Percentiles rank a stretch among this genome's conserved stretches.
phyloP scores from a whole-genome alignment of 495 filamentous ascomycete species.

The Xylaria curta region DNA sequence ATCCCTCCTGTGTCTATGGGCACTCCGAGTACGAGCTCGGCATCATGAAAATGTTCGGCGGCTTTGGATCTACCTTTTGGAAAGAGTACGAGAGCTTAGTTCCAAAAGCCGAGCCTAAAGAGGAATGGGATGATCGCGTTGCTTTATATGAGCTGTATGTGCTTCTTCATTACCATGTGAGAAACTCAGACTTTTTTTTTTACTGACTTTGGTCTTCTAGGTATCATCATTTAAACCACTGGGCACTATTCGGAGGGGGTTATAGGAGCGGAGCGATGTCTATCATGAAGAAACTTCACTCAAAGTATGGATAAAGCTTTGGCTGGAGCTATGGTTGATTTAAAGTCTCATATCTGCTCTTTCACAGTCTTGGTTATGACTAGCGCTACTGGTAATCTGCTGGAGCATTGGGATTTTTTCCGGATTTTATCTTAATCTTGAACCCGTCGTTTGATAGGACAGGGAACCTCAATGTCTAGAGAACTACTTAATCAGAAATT shows the following conservation, averaged over 20 bases:
- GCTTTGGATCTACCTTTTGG: slow-evolving; percentile 76
- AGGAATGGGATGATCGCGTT: slow-evolving; percentile 84
- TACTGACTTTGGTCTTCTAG: slow-evolving; percentile 45
- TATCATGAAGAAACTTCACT: slow-evolving; percentile 73
- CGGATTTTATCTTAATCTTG: neutral
- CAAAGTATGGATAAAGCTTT: slow-evolving; percentile 62
- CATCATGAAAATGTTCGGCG: slow-evolving; percentile 96
- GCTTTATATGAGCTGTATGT: slow-evolving; percentile 80
- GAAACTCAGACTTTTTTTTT: slow-evolving; percentile 3
- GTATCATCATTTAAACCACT: slow-evolving; percentile 91
- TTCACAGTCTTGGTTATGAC: neutral
- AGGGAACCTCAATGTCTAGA: neutral
- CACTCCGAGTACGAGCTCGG: slow-evolving; percentile 90
- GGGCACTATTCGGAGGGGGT: slow-evolving; percentile 80
- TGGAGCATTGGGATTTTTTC: neutral
- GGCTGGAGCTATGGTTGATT: neutral
- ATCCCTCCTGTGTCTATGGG: slow-evolving; percentile 80
- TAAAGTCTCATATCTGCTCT: neutral
- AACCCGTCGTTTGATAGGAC: neutral
- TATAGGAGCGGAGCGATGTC: slow-evolving; percentile 75
- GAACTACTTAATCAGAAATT: neutral
- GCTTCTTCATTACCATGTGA: neutral
- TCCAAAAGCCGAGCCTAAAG: slow-evolving; percentile 79
- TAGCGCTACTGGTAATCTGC: neutral
- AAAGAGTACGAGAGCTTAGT: slow-evolving; percentile 76